Conservation (phyloP, 1,284 basidiomycete species). For the Ganoderma sinense region DNA sequence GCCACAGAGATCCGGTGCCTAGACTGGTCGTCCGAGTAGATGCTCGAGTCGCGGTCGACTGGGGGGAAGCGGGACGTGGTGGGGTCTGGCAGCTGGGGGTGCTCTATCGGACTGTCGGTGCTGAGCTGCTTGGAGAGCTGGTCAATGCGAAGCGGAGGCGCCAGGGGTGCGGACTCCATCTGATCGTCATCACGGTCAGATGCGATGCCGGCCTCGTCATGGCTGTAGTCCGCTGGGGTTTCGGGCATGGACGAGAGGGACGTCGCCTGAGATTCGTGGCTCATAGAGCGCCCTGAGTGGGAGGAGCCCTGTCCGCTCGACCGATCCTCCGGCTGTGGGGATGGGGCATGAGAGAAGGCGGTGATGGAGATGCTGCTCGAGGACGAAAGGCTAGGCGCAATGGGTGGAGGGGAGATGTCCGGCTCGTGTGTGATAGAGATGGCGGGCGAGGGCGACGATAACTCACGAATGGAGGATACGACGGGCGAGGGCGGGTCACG, state of each 20-base stretch:
- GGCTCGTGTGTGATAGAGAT: constrained; percentile 13
- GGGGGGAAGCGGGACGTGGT: constrained; percentile 18
- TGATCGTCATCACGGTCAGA: constrained; percentile 5
- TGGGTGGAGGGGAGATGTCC: constrained; percentile 23
- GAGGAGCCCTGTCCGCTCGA: constrained; percentile 24
- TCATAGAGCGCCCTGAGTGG: constrained; percentile 25
- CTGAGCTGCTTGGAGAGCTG: constrained; percentile 26
- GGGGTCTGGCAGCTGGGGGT: constrained; percentile 17
- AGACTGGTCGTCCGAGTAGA: constrained; percentile 34
- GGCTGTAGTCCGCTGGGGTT: constrained; percentile 34
- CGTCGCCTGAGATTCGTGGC: constrained; percentile 34
- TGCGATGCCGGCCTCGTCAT: constrained; percentile 22
- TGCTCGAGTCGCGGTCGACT: constrained; percentile 23
- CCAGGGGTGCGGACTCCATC: constrained; percentile 6
- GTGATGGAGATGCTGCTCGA: constrained; percentile 14
- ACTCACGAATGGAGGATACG: constrained; percentile 29
- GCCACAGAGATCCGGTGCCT: constrained; percentile 42
- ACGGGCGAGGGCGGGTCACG: constrained; percentile 20
- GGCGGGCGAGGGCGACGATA: constrained; percentile 26
- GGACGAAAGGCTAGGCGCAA: constrained; percentile 22
- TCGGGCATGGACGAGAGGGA: constrained; percentile 33
- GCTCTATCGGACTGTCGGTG: constrained; percentile 25
- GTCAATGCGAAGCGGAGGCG: constrained; percentile 20
- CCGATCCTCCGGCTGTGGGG: constrained; percentile 19
- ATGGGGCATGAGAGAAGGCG: constrained; percentile 15